These are phyloP conservation scores for Pseudogymnoascus sp. DNA, from an alignment of 2,329 filamentous ascomycete genomes.

Conservation along the genomic window DNA sequence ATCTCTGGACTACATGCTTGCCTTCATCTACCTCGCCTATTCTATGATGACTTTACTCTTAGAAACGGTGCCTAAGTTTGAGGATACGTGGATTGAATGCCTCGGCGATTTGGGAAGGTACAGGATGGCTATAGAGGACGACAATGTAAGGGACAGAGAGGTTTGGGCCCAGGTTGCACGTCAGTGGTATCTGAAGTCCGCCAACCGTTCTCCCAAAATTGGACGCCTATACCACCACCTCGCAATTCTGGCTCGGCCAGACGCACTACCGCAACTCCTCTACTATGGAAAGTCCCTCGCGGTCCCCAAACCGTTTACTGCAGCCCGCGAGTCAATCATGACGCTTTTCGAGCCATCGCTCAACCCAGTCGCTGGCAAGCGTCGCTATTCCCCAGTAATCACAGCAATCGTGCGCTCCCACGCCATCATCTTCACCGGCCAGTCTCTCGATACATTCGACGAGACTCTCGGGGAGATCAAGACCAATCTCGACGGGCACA, in stretches of 20 bases:
- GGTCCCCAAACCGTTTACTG: conserved; percentile 57
- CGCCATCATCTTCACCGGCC: conserved; percentile 53
- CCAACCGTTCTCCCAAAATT: conserved; percentile 64
- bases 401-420: conserved; percentile 56
- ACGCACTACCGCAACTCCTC: conserved; percentile 59
- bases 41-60: conserved; percentile 82
- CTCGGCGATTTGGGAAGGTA: conserved; percentile 80
- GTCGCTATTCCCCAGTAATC: conserved; percentile 42
- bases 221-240: conserved; percentile 84
- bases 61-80: conserved; percentile 75
- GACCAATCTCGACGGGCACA: conserved; percentile 46
- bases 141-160: conserved; percentile 65
- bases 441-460: conserved; percentile 40
- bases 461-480: conserved; percentile 43
- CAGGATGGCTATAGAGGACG: conserved; percentile 82
- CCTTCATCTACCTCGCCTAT: conserved; percentile 83
- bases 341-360: conserved; percentile 59
- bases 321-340: conserved; percentile 62
- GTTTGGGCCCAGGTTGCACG: conserved; percentile 73
- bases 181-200: conserved; percentile 79
- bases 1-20: conserved; percentile 80
- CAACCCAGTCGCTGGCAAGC: conserved; percentile 30
- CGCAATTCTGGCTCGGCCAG: conserved; percentile 65
- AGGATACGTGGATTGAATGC: conserved; percentile 90
- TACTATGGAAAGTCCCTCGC: conserved; percentile 63